Evolutionary conservation across 768 basidiomycete species (phyloP).

Genomic region (Rickenella mellea): DNA sequence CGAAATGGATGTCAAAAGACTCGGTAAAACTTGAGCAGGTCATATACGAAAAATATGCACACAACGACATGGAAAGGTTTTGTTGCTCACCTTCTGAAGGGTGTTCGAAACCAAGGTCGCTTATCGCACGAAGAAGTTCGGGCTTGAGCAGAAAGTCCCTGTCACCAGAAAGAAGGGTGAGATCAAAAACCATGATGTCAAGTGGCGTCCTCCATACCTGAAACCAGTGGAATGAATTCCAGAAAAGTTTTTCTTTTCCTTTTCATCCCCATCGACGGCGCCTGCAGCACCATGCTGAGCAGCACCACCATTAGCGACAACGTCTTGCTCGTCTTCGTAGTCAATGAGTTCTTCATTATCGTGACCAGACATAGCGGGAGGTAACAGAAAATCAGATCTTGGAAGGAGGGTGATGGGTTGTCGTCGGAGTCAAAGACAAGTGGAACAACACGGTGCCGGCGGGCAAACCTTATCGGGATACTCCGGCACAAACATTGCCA

Average conservation of each 20-base stretch:
- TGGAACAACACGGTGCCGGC: neutral
- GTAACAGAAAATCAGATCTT: neutral
- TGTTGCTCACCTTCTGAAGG: constrained; percentile 83
- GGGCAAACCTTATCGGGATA: neutral
- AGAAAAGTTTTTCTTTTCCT: constrained; percentile 96
- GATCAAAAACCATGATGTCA: constrained; percentile 3
- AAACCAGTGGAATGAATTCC: constrained; percentile 99
- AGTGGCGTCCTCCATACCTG: constrained; percentile 51
- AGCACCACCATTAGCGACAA: constrained; percentile 49
- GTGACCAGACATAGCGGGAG: constrained; percentile 55
- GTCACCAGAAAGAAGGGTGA: constrained; percentile 11
- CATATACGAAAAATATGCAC: too few species aligned
- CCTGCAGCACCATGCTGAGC: constrained; percentile 38
- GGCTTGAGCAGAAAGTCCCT: constrained; percentile 98
- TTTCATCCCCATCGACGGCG: constrained; percentile 46
- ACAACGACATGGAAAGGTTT: constrained; percentile 2
- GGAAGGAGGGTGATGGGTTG: neutral
- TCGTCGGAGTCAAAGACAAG: neutral
- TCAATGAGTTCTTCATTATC: constrained; percentile 91
- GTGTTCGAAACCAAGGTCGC: constrained; percentile 99
- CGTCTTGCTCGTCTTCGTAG: constrained; percentile 87
- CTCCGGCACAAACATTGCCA: too few species aligned
- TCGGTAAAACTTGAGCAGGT: too few species aligned
- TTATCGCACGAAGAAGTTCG: constrained; percentile 92
- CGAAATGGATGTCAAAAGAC: too few species aligned